Evolutionary conservation across 306 rosid species (phyloP).

Genomic region (Sophora flavescens): DNA sequence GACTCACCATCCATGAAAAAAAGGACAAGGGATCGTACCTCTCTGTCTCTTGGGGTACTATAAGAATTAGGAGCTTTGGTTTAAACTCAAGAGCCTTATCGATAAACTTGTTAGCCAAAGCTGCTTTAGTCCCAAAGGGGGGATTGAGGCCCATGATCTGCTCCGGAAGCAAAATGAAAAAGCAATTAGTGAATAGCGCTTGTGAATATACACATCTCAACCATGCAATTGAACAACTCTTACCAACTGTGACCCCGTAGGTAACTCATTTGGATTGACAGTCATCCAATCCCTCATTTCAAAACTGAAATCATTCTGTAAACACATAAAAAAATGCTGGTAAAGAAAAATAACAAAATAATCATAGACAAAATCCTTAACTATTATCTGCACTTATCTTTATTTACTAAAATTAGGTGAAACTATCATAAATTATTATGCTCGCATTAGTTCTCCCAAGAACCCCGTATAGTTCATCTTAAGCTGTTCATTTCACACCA

Average conservation of each 20-base stretch:
- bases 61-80: slow-evolving; percentile 77
- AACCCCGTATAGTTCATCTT: background rate
- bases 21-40: slow-evolving; percentile 44
- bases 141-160: slow-evolving; percentile 83
- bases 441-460: background rate
- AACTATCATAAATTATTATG: background rate
- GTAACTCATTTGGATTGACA: slow-evolving; percentile 66
- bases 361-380: background rate
- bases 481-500: background rate
- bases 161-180: slow-evolving; percentile 31
- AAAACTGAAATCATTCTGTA: slow-evolving; percentile 70
- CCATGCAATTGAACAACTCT: slow-evolving; percentile 36
- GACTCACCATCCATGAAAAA: background rate
- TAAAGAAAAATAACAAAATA: slow-evolving; percentile 3
- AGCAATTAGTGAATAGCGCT: background rate
- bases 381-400: background rate
- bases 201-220: slow-evolving; percentile 11
- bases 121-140: slow-evolving; percentile 67
- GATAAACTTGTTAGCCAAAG: slow-evolving; percentile 63
- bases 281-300: slow-evolving; percentile 81
- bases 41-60: slow-evolving; percentile 63
- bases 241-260: slow-evolving; percentile 66
- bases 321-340: background rate
- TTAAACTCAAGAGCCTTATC: slow-evolving; percentile 74
- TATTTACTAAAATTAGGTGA: slow-evolving; percentile 5